Conservation (phyloP, 495 filamentous ascomycete species). For the Neurospora sp. region DNA sequence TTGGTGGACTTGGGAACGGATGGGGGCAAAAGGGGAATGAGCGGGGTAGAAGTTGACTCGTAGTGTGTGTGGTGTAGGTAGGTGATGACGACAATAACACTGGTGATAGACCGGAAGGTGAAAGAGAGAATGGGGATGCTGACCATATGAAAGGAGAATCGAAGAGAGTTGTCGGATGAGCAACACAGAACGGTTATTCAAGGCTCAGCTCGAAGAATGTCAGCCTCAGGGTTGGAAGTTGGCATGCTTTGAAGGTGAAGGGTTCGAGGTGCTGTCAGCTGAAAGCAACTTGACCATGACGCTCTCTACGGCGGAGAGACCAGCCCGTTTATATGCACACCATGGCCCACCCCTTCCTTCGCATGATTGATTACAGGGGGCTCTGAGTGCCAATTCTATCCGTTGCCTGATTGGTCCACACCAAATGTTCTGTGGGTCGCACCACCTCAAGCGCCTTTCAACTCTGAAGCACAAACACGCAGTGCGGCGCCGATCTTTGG, state of each 20-base stretch:
- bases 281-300: conserved; percentile 3
- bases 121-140: background rate
- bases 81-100: background rate
- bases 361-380: conserved; percentile 9
- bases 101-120: background rate
- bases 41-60: background rate
- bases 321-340: conserved; percentile 18
- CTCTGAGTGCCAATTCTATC: background rate
- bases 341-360: conserved; percentile 1
- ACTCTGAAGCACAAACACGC: conserved; percentile 2
- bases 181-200: background rate
- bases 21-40: background rate
- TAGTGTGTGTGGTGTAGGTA: background rate
- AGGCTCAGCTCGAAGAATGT: background rate
- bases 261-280: background rate
- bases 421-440: background rate
- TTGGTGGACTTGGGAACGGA: background rate
- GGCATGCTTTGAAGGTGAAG: background rate
- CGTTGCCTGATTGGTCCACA: conserved; percentile 9
- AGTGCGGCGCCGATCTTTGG: background rate
- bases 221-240: background rate
- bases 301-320: conserved; percentile 6
- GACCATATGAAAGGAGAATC: background rate
- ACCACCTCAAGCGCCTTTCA: conserved; percentile 11
- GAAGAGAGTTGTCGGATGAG: background rate